Base-by-base conservation (phyloP, 2,329 filamentous ascomycete species). In the Lasiodiplodia hormozganensis region DNA sequence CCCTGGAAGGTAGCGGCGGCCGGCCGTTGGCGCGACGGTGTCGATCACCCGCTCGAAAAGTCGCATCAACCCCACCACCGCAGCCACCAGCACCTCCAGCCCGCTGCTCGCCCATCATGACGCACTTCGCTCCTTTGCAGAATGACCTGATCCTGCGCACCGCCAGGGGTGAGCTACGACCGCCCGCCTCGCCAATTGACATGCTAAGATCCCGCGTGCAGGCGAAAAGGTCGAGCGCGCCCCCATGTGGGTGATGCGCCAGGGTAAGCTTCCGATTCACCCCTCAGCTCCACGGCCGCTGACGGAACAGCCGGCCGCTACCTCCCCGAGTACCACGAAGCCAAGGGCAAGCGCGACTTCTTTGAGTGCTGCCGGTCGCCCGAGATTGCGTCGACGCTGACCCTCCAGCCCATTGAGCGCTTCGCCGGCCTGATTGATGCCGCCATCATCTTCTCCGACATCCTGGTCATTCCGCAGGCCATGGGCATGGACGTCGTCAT, bases 401-500 rank as follows among this genome's bases (percentile, higher is more conserved):
- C 96, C 6, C 87, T 99, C 34, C 96, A 99, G 81, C 96, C 96
- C 65, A 90, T 99, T 75, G 94, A 97, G 74, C 93, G 96, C 65
- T 99, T 90, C 78, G 90, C 87, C 52, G 94, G 94, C 53, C 90
- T 99, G 70, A 89, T 99, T 74, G 96, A 99, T 80, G 95, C 94
- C 34, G 94, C 96, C 70, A 99, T 99, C 76, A 99, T 99, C 80
- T 99, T 99, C 86, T 97, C 93, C 68, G 96, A 99, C 79, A 99
- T 99, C 72, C 88, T 99, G 47, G 96, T 99, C 56, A 94, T 99
- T 71, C 96, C 96, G 0, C 96, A 99, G 83, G 96, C 96, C 38
- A 92, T 99, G 89, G 96, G 96, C 0, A 99, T 99, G 96, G 86
- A 87, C n/a, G 96, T 99, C 34, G 92, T 98, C 80, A 99, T 99